Evolutionary conservation across 345 rosid species (phyloP), one percentile per base, ranked within the genome.

Genomic region (Durio zibethinus): DNA sequence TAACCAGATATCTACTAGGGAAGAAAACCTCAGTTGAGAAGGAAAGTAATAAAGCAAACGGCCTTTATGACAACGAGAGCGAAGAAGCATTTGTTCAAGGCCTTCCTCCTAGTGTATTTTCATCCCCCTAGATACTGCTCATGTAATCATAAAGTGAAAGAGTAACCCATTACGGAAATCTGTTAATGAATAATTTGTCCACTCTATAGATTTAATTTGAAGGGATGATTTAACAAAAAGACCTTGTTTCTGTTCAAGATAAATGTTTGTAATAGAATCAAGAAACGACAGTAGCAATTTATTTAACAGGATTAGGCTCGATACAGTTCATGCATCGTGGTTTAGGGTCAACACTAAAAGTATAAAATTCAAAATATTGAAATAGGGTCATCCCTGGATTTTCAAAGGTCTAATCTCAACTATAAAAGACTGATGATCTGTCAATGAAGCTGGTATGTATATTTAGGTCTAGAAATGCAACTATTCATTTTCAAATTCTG

Each of bases 1-100:
- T 62, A 75, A 45, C 16, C 20, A 48, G 50, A 61, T 7, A 36
- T 43, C 16, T 61, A 56, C 23, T 29, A 20, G 33, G 60, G 10
- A 16, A 67, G 66, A 52, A 47, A 47, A 91, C 99, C 92, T 86
- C 40, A 78, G 79, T n/a, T 85, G 83, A 74, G 90, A 80, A 62
- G 99, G 97, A 83, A 91, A 94, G 82, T 93, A 94, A 65, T 93
- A 91, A 73, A 94, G 98, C 78, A 95, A 80, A 31, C 99, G 94
- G 60, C 98, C 99, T 83, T 95, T 95, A 73, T 90, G 94, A 82
- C 98, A 94, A 52, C 98, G 88, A 73, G 97, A 94, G 67, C 65
- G 89, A 77, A 82, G 79, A 78, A 93, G 86, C 82, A 85, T 86
- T 77, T 88, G 90, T 82, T 93, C 89, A 69, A 93, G 93, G 83